Conservation (phyloP, 179 eudicot species). For the Spinacia oleracea region DNA sequence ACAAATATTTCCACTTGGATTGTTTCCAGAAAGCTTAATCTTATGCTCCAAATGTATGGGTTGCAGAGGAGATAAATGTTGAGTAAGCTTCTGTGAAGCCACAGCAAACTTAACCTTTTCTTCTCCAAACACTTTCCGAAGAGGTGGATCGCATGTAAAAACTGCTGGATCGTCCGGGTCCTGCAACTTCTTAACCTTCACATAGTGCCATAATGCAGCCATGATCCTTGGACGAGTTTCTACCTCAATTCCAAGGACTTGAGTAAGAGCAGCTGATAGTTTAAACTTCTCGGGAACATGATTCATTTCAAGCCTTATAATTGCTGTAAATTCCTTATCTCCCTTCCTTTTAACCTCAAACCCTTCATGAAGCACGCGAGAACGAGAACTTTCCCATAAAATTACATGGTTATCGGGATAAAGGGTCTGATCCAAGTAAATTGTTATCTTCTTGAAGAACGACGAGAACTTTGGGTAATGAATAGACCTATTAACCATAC, state of each 20-base stretch:
- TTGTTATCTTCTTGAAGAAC: slow-evolving; percentile 77
- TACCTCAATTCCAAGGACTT: slow-evolving; percentile 77
- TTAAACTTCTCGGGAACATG: slow-evolving; percentile 70
- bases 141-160: slow-evolving; percentile 70
- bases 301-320: slow-evolving; percentile 84
- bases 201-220: slow-evolving; percentile 83
- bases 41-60: slow-evolving; percentile 85
- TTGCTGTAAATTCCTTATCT: slow-evolving; percentile 80
- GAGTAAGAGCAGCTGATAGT: slow-evolving; percentile 62
- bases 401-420: slow-evolving; percentile 87
- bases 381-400: slow-evolving; percentile 78
- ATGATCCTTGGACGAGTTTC: slow-evolving; percentile 73
- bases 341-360: slow-evolving; percentile 95
- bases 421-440: slow-evolving; percentile 69
- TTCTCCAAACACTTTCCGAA: slow-evolving; percentile 78
- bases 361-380: slow-evolving; percentile 73
- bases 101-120: slow-evolving; percentile 71
- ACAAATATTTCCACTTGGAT: slow-evolving; percentile 74
- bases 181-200: slow-evolving; percentile 72
- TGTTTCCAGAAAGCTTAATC: slow-evolving; percentile 72
- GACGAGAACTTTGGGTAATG: slow-evolving; percentile 74
- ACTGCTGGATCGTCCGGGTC: slow-evolving; percentile 68
- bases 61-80: slow-evolving; percentile 63
- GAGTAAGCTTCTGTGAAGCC: slow-evolving; percentile 63
- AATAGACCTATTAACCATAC: slow-evolving; percentile 22